Base-by-base conservation (phyloP, 306 rosid species). In the Lathyrus sativus region DNA sequence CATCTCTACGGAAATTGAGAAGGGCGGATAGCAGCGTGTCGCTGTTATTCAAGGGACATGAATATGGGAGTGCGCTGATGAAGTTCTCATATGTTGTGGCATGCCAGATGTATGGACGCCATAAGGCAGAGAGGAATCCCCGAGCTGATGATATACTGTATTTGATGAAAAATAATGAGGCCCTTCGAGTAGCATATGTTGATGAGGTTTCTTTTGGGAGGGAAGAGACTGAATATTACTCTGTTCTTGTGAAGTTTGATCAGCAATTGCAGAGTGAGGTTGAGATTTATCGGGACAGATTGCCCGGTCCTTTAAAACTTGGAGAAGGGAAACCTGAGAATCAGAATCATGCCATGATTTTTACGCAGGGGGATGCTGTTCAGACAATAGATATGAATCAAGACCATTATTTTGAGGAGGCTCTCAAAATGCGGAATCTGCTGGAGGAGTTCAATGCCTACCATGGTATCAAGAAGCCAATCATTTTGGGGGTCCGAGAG, bases 301-400 rank as follows among this genome's bases (percentile, higher is more conserved):
- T 92, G 85, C 98, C 98, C 8, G 98, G 98, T 74, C 96, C 92
- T 44, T 63, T 92, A 78, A 89, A 92, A 75, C 80, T 92, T 33
- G 98, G 98, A 51, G 98, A 92, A 85, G 98, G 98, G 62, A 92
- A 92, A 72, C 96, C 98, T 26, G 98, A 92, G 74, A 92, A 92
- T 72, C 98, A 92, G 74, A 92, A 92, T 78, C 98, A 92, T 77
- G 96, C 98, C 70, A 76, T 92, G 76, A 87, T 92, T 81, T 92
- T 92, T 78, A 92, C 96, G 19, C 78, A 96, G 37, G 98, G 98
- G 31, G 98, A 92, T 81, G 96, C 98, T 29, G 0, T 92, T 80
- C 98, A 89, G 72, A 86, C 98, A 61, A 92, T 92, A 73, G 98
- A 92, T 82, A 92, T 92, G 98, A 92, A 92, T 79, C 98, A 92